phyloP scores from a whole-genome alignment of 768 basidiomycete species.

The Auriscalpium vulgare region DNA sequence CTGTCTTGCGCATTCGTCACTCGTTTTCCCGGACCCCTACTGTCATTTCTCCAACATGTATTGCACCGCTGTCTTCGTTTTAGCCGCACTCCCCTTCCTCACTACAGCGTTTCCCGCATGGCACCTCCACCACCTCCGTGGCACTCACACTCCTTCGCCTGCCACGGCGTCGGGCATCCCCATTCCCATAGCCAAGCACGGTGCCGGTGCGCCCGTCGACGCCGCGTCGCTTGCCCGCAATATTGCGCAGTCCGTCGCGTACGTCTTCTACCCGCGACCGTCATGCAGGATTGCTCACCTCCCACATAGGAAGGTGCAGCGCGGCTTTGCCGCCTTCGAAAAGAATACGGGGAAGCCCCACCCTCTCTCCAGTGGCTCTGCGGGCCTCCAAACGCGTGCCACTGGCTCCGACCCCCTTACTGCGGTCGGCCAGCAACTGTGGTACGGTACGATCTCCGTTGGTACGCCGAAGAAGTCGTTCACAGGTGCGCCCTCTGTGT shows the following conservation, averaged over 20 bases:
- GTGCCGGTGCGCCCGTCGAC: neutral
- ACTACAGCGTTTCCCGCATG: neutral
- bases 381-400: conserved; percentile 17
- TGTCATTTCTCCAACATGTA: too few species aligned
- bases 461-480: conserved; percentile 39
- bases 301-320: conserved; percentile 32
- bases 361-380: conserved; percentile 17
- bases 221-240: neutral
- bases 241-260: neutral
- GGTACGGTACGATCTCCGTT: conserved; percentile 37
- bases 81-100: neutral
- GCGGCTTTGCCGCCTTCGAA: conserved; percentile 35
- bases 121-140: neutral
- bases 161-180: neutral
- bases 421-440: conserved; percentile 31
- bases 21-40: too few species aligned
- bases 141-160: conserved; percentile 7
- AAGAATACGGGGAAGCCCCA: conserved; percentile 37
- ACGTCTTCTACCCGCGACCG: neutral
- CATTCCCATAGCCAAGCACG: neutral
- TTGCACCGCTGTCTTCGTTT: neutral
- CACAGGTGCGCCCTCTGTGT: conserved; percentile 24
- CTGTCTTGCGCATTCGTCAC: too few species aligned
- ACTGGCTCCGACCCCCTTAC: conserved; percentile 26
- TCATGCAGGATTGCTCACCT: too few species aligned